Conservation (phyloP, 257 asterid species). For the Buddleja alternifolia region DNA sequence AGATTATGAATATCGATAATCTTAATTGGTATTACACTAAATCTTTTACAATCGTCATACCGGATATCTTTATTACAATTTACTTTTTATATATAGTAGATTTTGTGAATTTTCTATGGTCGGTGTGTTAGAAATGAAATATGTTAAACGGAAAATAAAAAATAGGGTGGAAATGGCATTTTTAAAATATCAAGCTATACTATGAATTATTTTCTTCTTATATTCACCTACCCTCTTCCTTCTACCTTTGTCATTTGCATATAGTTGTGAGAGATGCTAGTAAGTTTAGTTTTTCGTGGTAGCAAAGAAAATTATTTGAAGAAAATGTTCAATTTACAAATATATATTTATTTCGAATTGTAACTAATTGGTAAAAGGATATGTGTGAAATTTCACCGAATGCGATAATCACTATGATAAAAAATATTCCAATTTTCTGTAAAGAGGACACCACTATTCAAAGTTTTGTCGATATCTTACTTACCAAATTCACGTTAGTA, state of each 20-base stretch:
- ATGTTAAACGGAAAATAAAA: no score
- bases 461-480: slow-evolving; percentile 16
- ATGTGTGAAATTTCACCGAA: neutral
- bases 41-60: no score
- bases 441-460: neutral
- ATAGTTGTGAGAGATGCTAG: no score
- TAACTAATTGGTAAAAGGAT: neutral
- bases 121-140: no score
- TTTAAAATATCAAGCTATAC: no score
- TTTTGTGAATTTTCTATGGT: no score
- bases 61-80: no score
- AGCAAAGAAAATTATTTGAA: neutral
- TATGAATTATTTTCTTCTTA: no score
- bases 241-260: no score
- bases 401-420: neutral
- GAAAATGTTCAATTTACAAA: neutral
- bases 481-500: slow-evolving; percentile 20
- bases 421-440: neutral
- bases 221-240: no score
- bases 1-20: neutral
- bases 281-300: neutral
- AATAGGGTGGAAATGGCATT: no score
- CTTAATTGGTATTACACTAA: neutral
- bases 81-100: no score
- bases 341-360: neutral